Percentiles rank a stretch among this genome's conserved stretches.
These are phyloP conservation scores for Puccinellia tenuiflora DNA, from an alignment of 176 grass and related monocot genomes.

Conservation along the genomic window DNA sequence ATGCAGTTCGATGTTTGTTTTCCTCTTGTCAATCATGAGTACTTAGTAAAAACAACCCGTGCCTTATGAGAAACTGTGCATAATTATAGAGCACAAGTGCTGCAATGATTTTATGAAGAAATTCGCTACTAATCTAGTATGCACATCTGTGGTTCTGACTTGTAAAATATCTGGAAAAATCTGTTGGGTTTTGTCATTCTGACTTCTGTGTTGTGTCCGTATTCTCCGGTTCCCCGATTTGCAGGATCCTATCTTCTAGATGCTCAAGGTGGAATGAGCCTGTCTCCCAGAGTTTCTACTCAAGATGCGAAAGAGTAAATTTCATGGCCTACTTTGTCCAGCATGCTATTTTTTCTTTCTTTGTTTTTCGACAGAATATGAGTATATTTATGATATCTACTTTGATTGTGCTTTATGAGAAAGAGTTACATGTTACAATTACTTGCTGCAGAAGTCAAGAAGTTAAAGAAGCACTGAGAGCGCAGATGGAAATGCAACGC, in stretches of 20 bases:
- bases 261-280: slow-evolving; percentile 62
- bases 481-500: slow-evolving; percentile 94
- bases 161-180: neutral
- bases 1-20: neutral
- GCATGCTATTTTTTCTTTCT: neutral
- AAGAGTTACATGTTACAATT: slow-evolving; percentile 16
- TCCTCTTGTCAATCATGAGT: slow-evolving; percentile 12
- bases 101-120: neutral
- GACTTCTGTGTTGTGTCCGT: neutral
- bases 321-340: neutral
- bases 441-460: slow-evolving; percentile 53
- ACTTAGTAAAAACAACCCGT: slow-evolving; percentile 21
- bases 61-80: neutral
- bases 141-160: neutral
- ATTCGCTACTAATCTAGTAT: neutral
- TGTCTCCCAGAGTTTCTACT: slow-evolving; percentile 76
- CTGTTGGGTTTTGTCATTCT: neutral
- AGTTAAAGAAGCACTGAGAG: slow-evolving; percentile 75
- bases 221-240: neutral
- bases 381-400: neutral
- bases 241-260: slow-evolving; percentile 89
- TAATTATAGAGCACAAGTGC: slow-evolving; percentile 15
- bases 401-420: neutral
- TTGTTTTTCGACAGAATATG: neutral
- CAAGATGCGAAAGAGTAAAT: slow-evolving; percentile 85